Base-by-base conservation (phyloP, 257 asterid species). In the Cynanchum wilfordii region DNA sequence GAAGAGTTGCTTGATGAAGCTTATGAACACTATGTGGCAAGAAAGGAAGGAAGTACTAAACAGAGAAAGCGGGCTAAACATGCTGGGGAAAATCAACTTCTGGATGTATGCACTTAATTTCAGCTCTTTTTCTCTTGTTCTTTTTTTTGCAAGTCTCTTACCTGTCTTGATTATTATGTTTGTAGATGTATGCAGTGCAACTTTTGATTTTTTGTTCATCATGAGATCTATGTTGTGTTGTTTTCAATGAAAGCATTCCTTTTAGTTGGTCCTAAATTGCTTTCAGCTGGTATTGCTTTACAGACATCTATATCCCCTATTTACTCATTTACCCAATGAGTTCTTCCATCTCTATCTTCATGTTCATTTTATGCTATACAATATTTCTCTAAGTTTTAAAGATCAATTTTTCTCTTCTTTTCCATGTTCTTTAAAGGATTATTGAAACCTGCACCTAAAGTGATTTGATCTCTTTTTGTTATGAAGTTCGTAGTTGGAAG, bases 21-120 rank as follows among this genome's bases (percentile, higher is more conserved):
- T 16, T 92, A 95, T 76, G 97, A 92, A 77, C 82, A 74, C 51
- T 87, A 78, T 79, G 80, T 87, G 78, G 69, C 91, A 51, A 92
- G 81, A 79, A 88, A 82, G 71, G 98, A 90, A 78, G 99, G 99
- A 58, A 90, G 90, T 74, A 76, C 96, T 25, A 89, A 77, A 72
- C 97, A 89, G 80, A 92, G 98, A 79, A 92, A 95, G 81, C 86
- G 96, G 45, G 66, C 92, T 66, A 95, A 88, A 80, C 88, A 86
- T 77, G 68, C 84, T 7, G 79, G 79, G 45, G 92, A 89, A 45
- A 85, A 79, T 76, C 81, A 83, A 75, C 82, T 82, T 72, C 44
- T 82, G 72, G 92, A 89, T 88, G 99, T 89, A 86, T 64, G 75
- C 54, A 73, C 27, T 47, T 71, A 73, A 49, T 67, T 22, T 51